Percentiles rank a stretch among this genome's conserved stretches.
phyloP scores from a whole-genome alignment of 202 grass and related monocot species.

The Carex arenaria region DNA sequence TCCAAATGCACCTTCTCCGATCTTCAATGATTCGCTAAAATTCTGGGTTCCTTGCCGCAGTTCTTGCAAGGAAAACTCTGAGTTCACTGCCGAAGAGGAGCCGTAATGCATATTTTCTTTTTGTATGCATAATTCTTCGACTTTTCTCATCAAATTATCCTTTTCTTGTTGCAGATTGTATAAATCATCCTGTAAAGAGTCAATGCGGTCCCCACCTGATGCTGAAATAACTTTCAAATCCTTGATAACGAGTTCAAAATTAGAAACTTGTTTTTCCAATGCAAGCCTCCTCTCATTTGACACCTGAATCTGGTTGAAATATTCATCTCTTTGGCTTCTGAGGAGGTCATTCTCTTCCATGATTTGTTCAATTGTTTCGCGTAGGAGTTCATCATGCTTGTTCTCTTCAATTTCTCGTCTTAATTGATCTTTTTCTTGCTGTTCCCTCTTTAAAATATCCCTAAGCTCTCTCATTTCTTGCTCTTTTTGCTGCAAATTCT shows the following conservation, averaged over 20 bases:
- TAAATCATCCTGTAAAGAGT: constrained; percentile 35
- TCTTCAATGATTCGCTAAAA: constrained; percentile 44
- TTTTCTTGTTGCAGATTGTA: constrained; percentile 37
- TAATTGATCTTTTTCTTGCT: constrained; percentile 24
- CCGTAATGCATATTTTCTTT: constrained; percentile 22
- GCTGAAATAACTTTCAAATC: constrained; percentile 27
- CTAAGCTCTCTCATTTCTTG: constrained; percentile 31
- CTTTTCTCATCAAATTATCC: constrained; percentile 37
- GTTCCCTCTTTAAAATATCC: constrained; percentile 40
- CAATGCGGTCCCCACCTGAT: constrained; percentile 24
- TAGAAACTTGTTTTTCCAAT: constrained; percentile 36
- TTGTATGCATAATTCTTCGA: constrained; percentile 33
- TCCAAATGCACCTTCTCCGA: constrained; percentile 68
- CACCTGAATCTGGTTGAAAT: constrained; percentile 37
- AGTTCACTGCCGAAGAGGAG: constrained; percentile 32
- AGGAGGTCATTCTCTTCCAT: constrained; percentile 46
- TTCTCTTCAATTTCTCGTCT: constrained; percentile 52
- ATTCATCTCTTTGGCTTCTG: constrained; percentile 36
- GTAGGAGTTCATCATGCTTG: constrained; percentile 9
- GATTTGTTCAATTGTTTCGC: constrained; percentile 18
- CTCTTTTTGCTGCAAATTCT: constrained; percentile 36
- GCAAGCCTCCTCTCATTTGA: constrained; percentile 32
- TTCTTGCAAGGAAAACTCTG: constrained; percentile 64
- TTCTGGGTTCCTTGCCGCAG: constrained; percentile 54
- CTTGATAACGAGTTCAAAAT: constrained; percentile 30